Base-by-base conservation (phyloP, 169 alveolate genomes). In the Plasmodium inui region DNA sequence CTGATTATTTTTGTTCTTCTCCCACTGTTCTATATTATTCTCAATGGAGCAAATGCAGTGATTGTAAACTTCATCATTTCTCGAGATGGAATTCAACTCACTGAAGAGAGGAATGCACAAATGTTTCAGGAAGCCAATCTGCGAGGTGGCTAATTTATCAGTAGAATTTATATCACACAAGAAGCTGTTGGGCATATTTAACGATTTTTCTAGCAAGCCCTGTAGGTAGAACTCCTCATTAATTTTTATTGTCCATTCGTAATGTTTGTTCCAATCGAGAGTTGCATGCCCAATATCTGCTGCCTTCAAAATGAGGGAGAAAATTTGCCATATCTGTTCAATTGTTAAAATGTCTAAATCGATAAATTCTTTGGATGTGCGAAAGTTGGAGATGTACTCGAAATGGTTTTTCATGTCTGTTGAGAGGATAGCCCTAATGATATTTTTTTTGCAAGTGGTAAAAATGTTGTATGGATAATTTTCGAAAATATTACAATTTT, bases 331-430 rank as follows among this genome's bases (percentile, higher is more conserved):
- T 50, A 96, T 93, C 92, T 98, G 99, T 44, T 97, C 98, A n/a
- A 92, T 92, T 57, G 95, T 92, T 22, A 92, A 78, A 39, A 90
- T 76, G n/a, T 88, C 86, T 83, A 83, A 96, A 39, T 96, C 97
- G 57, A 86, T 86, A 76, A 86, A 86, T 26, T 86, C 93, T 30
- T 78, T 93, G 26, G 96, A 79, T 72, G 96, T 92, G 81, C 98
- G 92, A 95, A 97, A 98, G 44, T 95, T 93, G 76, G 98, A 96
- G 61, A 98, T 95, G 80, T 96, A 95, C 71, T 98, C 98, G 84
- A 98, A 98, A 95, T 98, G 99, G 74, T 97, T 95, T 86, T 95
- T 95, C 99, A 98, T 98, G 85, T 98, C 99, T 19, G 99, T 98
- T 26, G 98, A 98, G 34, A 98, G 95, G 44, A 98, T 98, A 90